Conservation (phyloP, 208 protist genomes). For the Trypanosoma boissoni region DNA sequence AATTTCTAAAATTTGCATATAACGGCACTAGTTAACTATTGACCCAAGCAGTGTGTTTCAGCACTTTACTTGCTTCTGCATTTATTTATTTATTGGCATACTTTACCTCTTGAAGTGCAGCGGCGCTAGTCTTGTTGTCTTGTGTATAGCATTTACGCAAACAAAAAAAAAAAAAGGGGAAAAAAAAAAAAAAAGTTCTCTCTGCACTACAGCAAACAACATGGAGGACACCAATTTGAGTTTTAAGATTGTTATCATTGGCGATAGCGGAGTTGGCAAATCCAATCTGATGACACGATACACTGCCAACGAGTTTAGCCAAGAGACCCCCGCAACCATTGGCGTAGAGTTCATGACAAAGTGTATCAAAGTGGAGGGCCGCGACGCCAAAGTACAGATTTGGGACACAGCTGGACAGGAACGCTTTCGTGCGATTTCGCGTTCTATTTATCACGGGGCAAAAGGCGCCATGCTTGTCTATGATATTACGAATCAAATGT, state of each 20-base stretch:
- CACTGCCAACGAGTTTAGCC: constrained; percentile 86
- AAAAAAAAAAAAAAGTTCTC: constrained; percentile 10
- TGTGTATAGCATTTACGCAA: constrained; percentile 12
- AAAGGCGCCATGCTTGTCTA: constrained; percentile 99
- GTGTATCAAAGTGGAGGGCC: constrained; percentile 89
- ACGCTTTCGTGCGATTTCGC: constrained; percentile 98
- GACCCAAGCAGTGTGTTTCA: too few relatives aligned
- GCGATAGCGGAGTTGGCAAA: constrained; percentile 90
- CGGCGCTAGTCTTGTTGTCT: too few relatives aligned
- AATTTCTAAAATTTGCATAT: not conserved
- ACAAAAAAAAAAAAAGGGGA: constrained; percentile 27
- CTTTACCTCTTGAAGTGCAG: too few relatives aligned
- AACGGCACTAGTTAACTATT: not conserved
- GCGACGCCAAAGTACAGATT: constrained; percentile 98
- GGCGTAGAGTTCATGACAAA: constrained; percentile 94
- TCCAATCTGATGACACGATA: constrained; percentile 89
- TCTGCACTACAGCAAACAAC: not conserved
- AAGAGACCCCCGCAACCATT: constrained; percentile 90
- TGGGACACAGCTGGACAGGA: constrained; percentile 99
- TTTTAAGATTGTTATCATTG: constrained; percentile 95
- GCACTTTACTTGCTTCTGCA: too few relatives aligned
- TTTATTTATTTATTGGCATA: constrained; percentile 9
- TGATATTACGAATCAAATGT: constrained; percentile 97
- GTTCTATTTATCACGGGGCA: constrained; percentile 96
- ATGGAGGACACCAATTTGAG: constrained; percentile 89